A percentile compares a stretch with the other conserved stretches of the same genome.
phyloP scores from a whole-genome alignment of 768 basidiomycete genomes.

The Boletus subcaerulescens region DNA sequence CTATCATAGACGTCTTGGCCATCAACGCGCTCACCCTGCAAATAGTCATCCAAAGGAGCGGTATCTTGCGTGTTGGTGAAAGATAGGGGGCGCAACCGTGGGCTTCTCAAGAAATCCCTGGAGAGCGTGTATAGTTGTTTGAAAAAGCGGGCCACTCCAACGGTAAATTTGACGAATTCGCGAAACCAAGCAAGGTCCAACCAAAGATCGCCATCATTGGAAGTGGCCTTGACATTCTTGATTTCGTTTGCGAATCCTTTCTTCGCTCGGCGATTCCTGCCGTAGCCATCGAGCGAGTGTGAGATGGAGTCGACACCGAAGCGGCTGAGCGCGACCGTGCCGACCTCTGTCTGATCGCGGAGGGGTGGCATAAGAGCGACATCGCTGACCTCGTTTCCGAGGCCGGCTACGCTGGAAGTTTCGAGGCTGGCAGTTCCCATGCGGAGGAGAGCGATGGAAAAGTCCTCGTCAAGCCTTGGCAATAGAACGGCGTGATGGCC shows the following conservation, averaged over 20 bases:
- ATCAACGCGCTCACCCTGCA: constrained; percentile 15
- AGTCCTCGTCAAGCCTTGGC: constrained; percentile 68
- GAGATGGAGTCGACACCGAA: constrained; percentile 41
- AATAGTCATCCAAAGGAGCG: constrained; percentile 3
- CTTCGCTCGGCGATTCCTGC: constrained; percentile 21
- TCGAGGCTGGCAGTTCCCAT: constrained; percentile 75
- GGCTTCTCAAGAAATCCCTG: constrained; percentile 18
- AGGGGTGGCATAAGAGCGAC: constrained; percentile 32
- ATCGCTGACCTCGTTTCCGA: constrained; percentile 70
- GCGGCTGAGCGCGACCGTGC: constrained; percentile 40
- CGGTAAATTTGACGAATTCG: constrained; percentile 36
- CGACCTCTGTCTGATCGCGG: constrained; percentile 22
- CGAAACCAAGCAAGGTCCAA: constrained; percentile 40
- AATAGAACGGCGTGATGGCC: constrained; percentile 42
- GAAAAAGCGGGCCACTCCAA: constrained; percentile 29
- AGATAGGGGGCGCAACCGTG: constrained; percentile 5
- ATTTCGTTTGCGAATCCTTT: constrained; percentile 53
- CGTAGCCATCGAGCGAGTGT: constrained; percentile 25
- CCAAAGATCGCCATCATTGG: constrained; percentile 38
- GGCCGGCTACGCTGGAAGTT: constrained; percentile 65
- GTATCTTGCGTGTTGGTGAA: constrained; percentile 7
- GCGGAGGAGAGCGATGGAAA: constrained; percentile 65
- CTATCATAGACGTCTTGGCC: constrained; percentile 47
- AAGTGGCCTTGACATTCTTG: constrained; percentile 36
- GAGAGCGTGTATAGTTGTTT: constrained; percentile 17